Evolutionary conservation across 352 stramenopile species (phyloP).

Genomic region (Globisporangium nagaii): DNA sequence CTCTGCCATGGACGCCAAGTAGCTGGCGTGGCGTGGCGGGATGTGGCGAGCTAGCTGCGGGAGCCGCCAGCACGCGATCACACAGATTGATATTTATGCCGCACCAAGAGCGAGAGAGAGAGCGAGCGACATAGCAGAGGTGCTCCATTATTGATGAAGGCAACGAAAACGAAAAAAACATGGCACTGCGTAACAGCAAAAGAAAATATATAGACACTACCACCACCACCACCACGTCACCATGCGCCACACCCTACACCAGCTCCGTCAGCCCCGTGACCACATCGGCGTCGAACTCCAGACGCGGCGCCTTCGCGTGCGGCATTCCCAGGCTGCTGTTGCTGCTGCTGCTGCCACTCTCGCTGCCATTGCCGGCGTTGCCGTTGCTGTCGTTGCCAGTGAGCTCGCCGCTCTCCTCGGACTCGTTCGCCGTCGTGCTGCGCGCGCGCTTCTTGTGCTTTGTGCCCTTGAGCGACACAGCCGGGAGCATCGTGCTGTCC

Average conservation of each 20-base stretch:
- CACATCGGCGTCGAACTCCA: slow-evolving; percentile 61
- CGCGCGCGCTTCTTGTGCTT: slow-evolving; percentile 65
- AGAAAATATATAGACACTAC: neutral
- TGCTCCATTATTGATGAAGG: too few relatives aligned
- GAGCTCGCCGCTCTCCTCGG: neutral
- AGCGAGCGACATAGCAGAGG: neutral
- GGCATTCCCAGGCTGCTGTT: slow-evolving; percentile 1
- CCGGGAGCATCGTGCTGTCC: slow-evolving; percentile 55
- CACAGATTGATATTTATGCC: too few relatives aligned
- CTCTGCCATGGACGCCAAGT: slow-evolving; percentile 25
- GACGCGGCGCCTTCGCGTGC: slow-evolving; percentile 37
- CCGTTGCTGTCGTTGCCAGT: neutral
- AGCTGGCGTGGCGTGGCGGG: too few relatives aligned
- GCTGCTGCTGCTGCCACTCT: neutral
- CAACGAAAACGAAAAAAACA: too few relatives aligned
- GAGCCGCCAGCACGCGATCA: too few relatives aligned
- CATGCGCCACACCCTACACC: slow-evolving; percentile 21
- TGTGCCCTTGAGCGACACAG: slow-evolving; percentile 29
- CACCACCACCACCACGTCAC: neutral
- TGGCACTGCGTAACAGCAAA: too few relatives aligned
- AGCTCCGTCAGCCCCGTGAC: slow-evolving; percentile 52
- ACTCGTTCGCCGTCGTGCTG: slow-evolving; percentile 2
- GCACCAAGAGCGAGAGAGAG: neutral
- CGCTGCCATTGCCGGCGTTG: neutral
- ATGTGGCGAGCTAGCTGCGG: too few relatives aligned